Evolutionary conservation across 2,329 filamentous ascomycete genomes (phyloP).

Genomic region (Hymenotorrendiella dingleyae): DNA sequence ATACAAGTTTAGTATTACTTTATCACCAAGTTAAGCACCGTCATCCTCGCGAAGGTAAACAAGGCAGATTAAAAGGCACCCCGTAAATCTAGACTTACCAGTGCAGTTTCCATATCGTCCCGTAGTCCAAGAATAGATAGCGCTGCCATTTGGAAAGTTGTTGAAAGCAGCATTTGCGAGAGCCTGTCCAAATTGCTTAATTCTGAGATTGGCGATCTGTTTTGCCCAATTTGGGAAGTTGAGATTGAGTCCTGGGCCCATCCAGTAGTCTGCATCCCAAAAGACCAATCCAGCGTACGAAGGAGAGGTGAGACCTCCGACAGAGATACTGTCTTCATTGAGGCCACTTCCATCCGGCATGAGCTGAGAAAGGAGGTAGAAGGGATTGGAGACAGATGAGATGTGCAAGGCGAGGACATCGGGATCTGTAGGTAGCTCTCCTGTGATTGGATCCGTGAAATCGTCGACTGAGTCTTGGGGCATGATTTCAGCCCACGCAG

Average conservation of each 20-base stretch:
- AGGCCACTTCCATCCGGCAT: constrained; percentile 44
- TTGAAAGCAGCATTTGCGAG: constrained; percentile 55
- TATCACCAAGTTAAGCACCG: too few relatives aligned
- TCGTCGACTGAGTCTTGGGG: constrained; percentile 57
- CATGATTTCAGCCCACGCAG: constrained; percentile 58
- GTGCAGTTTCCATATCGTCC: constrained; percentile 65
- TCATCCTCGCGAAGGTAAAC: too few relatives aligned
- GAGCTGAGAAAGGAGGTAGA: constrained; percentile 48
- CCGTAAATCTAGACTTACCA: too few relatives aligned
- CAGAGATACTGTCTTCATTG: constrained; percentile 57
- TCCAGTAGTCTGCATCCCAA: constrained; percentile 35
- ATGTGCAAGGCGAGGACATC: constrained; percentile 50
- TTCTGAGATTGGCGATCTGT: constrained; percentile 59
- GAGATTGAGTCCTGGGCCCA: constrained; percentile 54
- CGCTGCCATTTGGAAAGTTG: constrained; percentile 49
- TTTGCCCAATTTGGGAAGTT: constrained; percentile 56
- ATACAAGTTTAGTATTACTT: too few relatives aligned
- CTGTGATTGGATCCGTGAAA: constrained; percentile 50
- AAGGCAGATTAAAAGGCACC: too few relatives aligned
- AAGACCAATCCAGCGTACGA: constrained; percentile 55
- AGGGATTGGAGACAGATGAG: constrained; percentile 47
- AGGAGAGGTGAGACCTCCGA: constrained; percentile 62
- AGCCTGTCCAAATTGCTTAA: constrained; percentile 53
- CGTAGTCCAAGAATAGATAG: constrained; percentile 63
- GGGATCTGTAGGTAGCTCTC: constrained; percentile 51